Percentiles rank a stretch among this genome's conserved stretches.
phyloP scores from a whole-genome alignment of 2,329 filamentous ascomycete genomes.

The Aspergillus sp. region DNA sequence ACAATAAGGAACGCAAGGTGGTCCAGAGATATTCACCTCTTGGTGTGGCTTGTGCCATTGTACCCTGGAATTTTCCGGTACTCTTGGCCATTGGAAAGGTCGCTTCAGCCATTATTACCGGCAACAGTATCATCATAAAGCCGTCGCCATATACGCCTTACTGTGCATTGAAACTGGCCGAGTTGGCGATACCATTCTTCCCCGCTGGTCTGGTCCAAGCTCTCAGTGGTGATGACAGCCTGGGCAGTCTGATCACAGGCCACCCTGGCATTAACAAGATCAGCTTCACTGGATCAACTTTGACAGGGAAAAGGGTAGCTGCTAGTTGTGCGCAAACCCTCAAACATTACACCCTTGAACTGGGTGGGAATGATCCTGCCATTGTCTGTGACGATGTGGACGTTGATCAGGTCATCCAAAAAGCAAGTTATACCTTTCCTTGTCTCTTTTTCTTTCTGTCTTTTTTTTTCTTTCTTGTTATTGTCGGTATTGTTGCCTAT shows the following conservation, averaged over 20 bases:
- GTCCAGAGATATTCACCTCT: slow-evolving; percentile 30
- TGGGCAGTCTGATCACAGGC: slow-evolving; percentile 46
- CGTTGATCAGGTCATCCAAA: slow-evolving; percentile 35
- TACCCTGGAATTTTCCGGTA: slow-evolving; percentile 50
- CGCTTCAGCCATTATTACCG: slow-evolving; percentile 41
- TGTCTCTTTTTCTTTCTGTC: too few species aligned
- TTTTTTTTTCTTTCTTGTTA: background rate
- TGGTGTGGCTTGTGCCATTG: slow-evolving; percentile 44
- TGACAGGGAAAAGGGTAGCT: slow-evolving; percentile 44
- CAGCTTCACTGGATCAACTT: slow-evolving; percentile 49
- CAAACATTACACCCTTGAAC: slow-evolving; percentile 46
- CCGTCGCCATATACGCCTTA: slow-evolving; percentile 46
- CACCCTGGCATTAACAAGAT: slow-evolving; percentile 50
- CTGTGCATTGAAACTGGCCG: slow-evolving; percentile 46
- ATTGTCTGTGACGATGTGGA: slow-evolving; percentile 47
- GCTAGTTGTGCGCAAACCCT: slow-evolving; percentile 42
- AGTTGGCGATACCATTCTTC: slow-evolving; percentile 41
- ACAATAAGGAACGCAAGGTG: slow-evolving; percentile 32
- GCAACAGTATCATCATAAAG: slow-evolving; percentile 46
- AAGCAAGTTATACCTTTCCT: too few species aligned
- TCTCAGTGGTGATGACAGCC: slow-evolving; percentile 45
- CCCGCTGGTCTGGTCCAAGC: slow-evolving; percentile 50
- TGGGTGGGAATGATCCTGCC: slow-evolving; percentile 49
- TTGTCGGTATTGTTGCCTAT: too few species aligned
- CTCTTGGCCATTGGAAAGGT: slow-evolving; percentile 42